Evolutionary conservation across 306 rosid species (phyloP), one percentile per base, ranked within the genome.

Genomic region (Begonia masoniana): DNA sequence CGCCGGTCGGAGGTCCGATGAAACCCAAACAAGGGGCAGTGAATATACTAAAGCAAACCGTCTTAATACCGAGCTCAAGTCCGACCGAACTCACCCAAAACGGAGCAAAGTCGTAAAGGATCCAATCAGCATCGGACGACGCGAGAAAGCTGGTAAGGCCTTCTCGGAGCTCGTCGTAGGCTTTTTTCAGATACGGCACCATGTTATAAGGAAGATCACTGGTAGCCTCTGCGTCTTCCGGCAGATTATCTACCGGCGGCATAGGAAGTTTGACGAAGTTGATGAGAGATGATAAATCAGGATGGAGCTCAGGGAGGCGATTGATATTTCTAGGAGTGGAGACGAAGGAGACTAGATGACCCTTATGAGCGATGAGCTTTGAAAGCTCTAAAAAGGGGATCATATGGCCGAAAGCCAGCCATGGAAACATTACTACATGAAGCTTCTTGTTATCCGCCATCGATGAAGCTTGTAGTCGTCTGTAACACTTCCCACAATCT

Each of bases 401-500:
- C 10, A 76, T 55, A 58, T 78, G 85, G 43, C 85, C 91, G 49
- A 76, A 68, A 15, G 83, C 91, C 12, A 82, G 67, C 83, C 92
- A 82, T 73, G 92, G 92, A 13, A 78, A 74, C 74, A 78, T 50
- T 4, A 64, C 71, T 60, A 82, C 43, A 16, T 82, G 85, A 54
- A 78, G 65, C 31, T 76, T 66, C 13, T 58, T 46, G 4, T 45
- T 10, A 36, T 1, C 50, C 36, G 36, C 50, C 60, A 56, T 56
- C 14, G 60, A 6, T 9, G 14, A 31, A 4, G 39, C 39, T 6
- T 31, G 24, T 21, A 21, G 24, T 21, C 24, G 24, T 21, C 24
- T 21, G 24, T 21, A 21, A 2, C 24, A 21, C 24, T 3, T 21
- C 24, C 3, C 24, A 21, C 24, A 2, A 3, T 21, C 24, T 21